Evolutionary conservation across 306 rosid genomes (phyloP).

Genomic region (Ammopiptanthus mongolicus): DNA sequence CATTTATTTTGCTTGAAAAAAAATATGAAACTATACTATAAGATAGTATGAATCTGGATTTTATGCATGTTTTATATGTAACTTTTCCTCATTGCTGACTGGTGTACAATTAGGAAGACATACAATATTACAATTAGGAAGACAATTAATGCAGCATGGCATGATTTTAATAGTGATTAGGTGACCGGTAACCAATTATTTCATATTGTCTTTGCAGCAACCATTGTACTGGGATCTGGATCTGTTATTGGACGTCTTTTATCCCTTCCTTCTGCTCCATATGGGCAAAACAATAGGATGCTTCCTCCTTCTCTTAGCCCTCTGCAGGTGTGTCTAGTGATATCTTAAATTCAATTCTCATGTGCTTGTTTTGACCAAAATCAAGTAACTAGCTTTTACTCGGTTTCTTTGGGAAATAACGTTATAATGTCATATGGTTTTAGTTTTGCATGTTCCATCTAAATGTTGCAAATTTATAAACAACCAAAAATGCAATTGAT

Average conservation of each 20-base stretch:
- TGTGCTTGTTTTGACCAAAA: conserved; percentile 13
- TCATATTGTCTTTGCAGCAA: conserved; percentile 54
- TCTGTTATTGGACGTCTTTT: conserved; percentile 68
- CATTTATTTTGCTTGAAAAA: background rate
- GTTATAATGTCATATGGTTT: background rate
- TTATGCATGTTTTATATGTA: background rate
- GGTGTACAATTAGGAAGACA: background rate
- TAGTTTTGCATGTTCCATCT: conserved; percentile 1
- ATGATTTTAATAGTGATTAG: conserved; percentile 20
- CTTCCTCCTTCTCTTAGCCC: conserved; percentile 52
- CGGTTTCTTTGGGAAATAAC: conserved; percentile 3
- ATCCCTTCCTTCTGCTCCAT: conserved; percentile 40
- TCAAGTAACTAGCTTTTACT: background rate
- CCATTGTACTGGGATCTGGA: conserved; percentile 62
- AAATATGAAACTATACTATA: background rate
- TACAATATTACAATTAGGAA: conserved; percentile 1
- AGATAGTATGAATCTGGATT: background rate
- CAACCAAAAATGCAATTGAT: background rate
- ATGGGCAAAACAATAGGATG: conserved; percentile 38
- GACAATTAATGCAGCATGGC: background rate
- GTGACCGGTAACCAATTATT: conserved; percentile 7
- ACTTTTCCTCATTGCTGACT: conserved; percentile 3
- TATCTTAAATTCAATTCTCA: conserved; percentile 15
- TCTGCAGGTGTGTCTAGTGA: conserved; percentile 56
- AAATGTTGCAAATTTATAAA: background rate